Evolutionary conservation across 2,329 filamentous ascomycete species (phyloP).

Genomic region (Colletotrichum sp.): DNA sequence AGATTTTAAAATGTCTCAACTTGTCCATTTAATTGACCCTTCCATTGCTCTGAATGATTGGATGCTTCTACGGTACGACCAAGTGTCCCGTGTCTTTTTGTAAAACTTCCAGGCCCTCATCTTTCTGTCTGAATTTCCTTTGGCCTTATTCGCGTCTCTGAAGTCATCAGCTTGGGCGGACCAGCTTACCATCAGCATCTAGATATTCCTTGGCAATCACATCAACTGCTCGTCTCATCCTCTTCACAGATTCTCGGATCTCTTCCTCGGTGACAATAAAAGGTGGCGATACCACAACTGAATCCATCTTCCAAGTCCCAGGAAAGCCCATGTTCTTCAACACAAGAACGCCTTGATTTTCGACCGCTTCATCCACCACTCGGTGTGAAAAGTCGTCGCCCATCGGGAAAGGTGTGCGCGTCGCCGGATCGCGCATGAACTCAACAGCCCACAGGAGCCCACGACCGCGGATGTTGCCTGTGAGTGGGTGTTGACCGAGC

Average conservation of each 20-base stretch:
- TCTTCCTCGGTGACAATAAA: neutral
- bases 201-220: neutral
- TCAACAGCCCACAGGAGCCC: neutral
- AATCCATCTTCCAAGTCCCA: neutral
- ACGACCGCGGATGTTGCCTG: neutral
- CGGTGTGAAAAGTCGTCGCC: neutral
- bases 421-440: neutral
- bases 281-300: neutral
- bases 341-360: neutral
- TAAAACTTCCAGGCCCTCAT: neutral
- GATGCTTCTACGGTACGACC: fast-evolving
- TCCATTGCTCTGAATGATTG: too few relatives aligned
- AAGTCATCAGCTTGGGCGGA: neutral
- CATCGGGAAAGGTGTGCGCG: neutral
- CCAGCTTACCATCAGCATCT: neutral
- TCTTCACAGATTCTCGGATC: neutral
- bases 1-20: too few relatives aligned
- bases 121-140: fast-evolving
- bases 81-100: neutral
- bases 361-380: neutral
- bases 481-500: neutral
- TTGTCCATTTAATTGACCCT: too few relatives aligned
- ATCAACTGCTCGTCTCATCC: neutral
- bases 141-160: neutral
- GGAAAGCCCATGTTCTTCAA: neutral